Evolutionary conservation across 345 rosid species (phyloP).

Genomic region (Corymbia maculata): DNA sequence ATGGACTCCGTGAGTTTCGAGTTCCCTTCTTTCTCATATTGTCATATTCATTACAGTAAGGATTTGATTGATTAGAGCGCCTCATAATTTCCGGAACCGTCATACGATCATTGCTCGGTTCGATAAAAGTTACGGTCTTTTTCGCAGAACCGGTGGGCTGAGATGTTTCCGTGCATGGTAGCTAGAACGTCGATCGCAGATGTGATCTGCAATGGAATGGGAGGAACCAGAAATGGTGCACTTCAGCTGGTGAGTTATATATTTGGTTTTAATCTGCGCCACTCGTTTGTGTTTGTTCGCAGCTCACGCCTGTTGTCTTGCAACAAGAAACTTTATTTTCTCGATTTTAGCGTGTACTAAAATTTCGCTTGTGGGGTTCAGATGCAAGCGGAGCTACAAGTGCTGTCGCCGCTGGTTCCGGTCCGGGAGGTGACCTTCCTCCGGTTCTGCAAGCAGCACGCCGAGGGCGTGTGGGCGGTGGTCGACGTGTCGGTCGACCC

Average conservation of each 20-base stretch:
- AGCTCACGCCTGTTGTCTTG: not conserved
- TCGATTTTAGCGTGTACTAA: not conserved
- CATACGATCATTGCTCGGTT: not conserved
- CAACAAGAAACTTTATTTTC: not conserved
- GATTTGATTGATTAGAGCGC: not conserved
- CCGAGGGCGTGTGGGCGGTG: slow-evolving; percentile 91
- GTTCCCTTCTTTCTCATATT: not conserved
- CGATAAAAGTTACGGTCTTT: not conserved
- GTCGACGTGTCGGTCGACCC: slow-evolving; percentile 85
- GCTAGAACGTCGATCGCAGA: slow-evolving; percentile 72
- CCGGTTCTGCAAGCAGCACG: slow-evolving; percentile 89
- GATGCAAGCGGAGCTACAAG: slow-evolving; percentile 94
- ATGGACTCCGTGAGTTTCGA: slow-evolving; percentile 71
- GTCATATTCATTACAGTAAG: not conserved
- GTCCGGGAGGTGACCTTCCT: slow-evolving; percentile 82
- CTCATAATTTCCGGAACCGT: not conserved
- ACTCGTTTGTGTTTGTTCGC: not conserved
- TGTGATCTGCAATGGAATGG: slow-evolving; percentile 75
- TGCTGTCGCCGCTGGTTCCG: slow-evolving; percentile 89
- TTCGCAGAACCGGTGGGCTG: slow-evolving; percentile 83
- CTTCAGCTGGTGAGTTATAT: slow-evolving; percentile 61
- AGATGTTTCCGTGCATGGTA: slow-evolving; percentile 89
- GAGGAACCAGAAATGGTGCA: slow-evolving; percentile 88
- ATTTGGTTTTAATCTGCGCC: not conserved
- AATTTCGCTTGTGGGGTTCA: not conserved